phyloP scores from a whole-genome alignment of 2,329 filamentous ascomycete genomes.

The Camillea tinctor region DNA sequence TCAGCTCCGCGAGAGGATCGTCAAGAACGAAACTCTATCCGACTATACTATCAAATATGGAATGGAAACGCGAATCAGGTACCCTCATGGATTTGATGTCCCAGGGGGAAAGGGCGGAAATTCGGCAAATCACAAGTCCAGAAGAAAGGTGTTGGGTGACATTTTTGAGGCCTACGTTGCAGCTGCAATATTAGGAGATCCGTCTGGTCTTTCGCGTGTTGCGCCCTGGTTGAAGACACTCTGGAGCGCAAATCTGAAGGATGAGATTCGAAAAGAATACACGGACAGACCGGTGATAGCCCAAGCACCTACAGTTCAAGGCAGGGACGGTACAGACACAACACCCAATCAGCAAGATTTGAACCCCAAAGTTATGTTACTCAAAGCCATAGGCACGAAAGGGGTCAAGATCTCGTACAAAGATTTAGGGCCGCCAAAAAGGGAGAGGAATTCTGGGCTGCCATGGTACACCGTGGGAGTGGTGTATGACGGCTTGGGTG shows the following conservation, averaged over 20 bases:
- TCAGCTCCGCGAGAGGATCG: conserved; percentile 73
- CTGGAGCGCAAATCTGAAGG: conserved; percentile 65
- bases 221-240: conserved; percentile 72
- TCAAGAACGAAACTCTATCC: conserved; percentile 78
- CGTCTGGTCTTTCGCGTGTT: conserved; percentile 59
- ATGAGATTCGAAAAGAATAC: conserved; percentile 48
- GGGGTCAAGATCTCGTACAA: conserved; percentile 62
- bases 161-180: conserved; percentile 91
- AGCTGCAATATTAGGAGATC: conserved; percentile 69
- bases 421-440: conserved; percentile 53
- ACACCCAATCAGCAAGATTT: conserved; percentile 19
- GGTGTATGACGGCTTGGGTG: conserved; percentile 68
- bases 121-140: conserved; percentile 47
- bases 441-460: conserved; percentile 52
- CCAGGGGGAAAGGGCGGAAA: conserved; percentile 37
- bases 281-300: conserved; percentile 21
- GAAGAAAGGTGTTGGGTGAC: conserved; percentile 76
- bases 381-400: conserved; percentile 51
- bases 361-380: conserved; percentile 53
- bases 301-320: conserved; percentile 11
- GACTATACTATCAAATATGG: conserved; percentile 69
- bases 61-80: conserved; percentile 62
- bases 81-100: conserved; percentile 48
- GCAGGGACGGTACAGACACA: conserved; percentile 10
- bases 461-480: conserved; percentile 62